Evolutionary conservation across 139 green algal species (phyloP).

Genomic region (Coccomyxa sp.): DNA sequence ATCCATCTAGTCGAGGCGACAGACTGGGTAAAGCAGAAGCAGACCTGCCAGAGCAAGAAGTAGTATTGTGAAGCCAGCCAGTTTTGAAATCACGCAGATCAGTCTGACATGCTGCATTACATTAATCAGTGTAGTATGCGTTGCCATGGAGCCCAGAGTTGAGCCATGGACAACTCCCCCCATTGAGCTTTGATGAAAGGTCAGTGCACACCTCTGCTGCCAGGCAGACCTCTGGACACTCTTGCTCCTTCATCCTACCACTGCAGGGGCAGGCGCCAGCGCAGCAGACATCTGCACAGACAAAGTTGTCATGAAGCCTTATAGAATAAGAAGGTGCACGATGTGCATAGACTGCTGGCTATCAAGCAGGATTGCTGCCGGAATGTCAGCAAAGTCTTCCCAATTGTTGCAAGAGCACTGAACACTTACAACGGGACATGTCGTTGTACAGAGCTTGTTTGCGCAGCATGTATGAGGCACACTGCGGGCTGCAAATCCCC

Average conservation of each 20-base stretch:
- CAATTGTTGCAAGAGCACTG: not conserved
- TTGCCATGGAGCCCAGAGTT: too few relatives aligned
- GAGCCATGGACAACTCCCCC: too few relatives aligned
- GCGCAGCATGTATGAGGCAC: slow-evolving; percentile 56
- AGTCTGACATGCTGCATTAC: too few relatives aligned
- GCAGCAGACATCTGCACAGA: slow-evolving; percentile 64
- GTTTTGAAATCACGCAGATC: too few relatives aligned
- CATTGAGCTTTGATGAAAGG: too few relatives aligned
- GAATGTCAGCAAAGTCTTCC: too few relatives aligned
- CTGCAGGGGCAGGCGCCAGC: slow-evolving; percentile 71
- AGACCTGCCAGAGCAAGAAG: slow-evolving; percentile 26
- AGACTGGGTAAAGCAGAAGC: slow-evolving; percentile 52
- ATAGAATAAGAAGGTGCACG: too few relatives aligned
- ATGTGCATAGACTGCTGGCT: too few relatives aligned
- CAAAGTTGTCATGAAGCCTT: not conserved
- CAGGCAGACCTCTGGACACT: slow-evolving; percentile 50
- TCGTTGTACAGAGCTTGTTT: slow-evolving; percentile 70
- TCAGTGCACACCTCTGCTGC: slow-evolving; percentile 48
- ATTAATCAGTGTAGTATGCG: too few relatives aligned
- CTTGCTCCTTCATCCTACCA: slow-evolving; percentile 51
- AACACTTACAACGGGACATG: slow-evolving; percentile 42
- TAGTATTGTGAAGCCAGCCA: too few relatives aligned
- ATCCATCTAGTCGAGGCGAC: slow-evolving; percentile 63
- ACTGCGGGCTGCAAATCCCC: slow-evolving; percentile 30
- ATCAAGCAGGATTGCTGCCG: too few relatives aligned